Evolutionary conservation across 2,329 filamentous ascomycete genomes (phyloP).

Genomic region (Sodiomyces alkalinus): DNA sequence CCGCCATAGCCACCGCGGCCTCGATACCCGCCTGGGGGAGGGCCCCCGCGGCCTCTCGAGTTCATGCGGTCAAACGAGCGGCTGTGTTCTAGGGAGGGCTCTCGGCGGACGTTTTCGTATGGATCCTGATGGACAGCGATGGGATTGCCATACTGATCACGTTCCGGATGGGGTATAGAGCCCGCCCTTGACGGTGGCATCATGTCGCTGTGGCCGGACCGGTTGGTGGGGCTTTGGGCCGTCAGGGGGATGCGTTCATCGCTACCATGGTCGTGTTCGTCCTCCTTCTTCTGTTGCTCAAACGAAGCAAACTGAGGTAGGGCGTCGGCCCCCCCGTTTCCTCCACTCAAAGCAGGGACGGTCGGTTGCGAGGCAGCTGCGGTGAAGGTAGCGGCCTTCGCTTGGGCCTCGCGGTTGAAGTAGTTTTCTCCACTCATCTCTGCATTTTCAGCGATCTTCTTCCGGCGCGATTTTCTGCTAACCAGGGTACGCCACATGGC

Average conservation of each 20-base stretch:
- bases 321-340: conserved; percentile 33
- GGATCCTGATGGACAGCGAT: conserved; percentile 25
- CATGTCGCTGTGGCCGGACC: conserved; percentile 18
- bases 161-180: conserved; percentile 19
- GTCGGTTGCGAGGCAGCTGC: conserved; percentile 40
- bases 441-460: conserved; percentile 80
- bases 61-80: conserved; percentile 25
- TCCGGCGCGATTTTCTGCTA: conserved; percentile 83
- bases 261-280: conserved; percentile 39
- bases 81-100: conserved; percentile 17
- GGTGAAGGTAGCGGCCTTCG: conserved; percentile 26
- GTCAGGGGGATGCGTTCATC: conserved; percentile 63
- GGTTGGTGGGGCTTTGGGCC: conserved; percentile 39
- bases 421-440: conserved; percentile 96
- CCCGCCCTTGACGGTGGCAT: conserved; percentile 20
- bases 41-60: conserved; percentile 37
- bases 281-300: conserved; percentile 51
- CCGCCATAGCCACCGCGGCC: conserved; percentile 22
- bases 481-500: conserved; percentile 89
- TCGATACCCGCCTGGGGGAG: conserved; percentile 25
- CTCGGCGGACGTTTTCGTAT: conserved; percentile 31
- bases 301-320: conserved; percentile 46
- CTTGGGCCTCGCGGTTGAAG: conserved; percentile 55
- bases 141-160: conserved; percentile 52
- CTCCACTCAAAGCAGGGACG: conserved; percentile 40